Conservation (phyloP, 2,329 filamentous ascomycete species). For the Penicillium janthinellum region DNA sequence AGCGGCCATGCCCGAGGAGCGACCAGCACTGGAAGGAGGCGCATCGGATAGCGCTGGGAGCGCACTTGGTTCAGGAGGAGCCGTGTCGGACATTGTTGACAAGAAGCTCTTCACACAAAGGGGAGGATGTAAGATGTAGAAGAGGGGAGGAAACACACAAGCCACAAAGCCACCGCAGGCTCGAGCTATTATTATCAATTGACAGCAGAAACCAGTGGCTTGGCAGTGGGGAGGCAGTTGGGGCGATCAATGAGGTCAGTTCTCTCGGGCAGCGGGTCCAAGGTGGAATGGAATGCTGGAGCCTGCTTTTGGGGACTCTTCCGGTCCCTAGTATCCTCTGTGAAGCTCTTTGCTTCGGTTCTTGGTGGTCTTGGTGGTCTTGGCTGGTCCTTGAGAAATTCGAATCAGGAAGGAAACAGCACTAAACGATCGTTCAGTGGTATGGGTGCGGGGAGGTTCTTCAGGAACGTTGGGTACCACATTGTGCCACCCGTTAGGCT, state of each 20-base stretch:
- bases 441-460: not conserved
- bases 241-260: slow-evolving; percentile 24
- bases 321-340: not conserved
- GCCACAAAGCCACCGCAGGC: slow-evolving; percentile 6
- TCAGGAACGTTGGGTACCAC: not conserved
- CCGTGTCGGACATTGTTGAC: slow-evolving; percentile 34
- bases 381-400: not conserved
- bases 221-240: slow-evolving; percentile 21
- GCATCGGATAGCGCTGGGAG: slow-evolving; percentile 30
- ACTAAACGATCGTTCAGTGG: not conserved
- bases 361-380: not conserved
- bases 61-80: slow-evolving; percentile 28
- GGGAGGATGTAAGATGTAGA: not conserved
- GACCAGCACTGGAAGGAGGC: slow-evolving; percentile 36
- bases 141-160: slow-evolving; percentile 8
- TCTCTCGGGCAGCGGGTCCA: not conserved
- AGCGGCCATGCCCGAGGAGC: slow-evolving; percentile 26
- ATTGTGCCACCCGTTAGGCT: not conserved
- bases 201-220: slow-evolving; percentile 14
- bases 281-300: slow-evolving; percentile 22
- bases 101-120: not conserved
- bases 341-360: not conserved
- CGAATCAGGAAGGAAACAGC: not conserved
- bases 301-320: slow-evolving; percentile 4
- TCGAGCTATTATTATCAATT: slow-evolving; percentile 23